phyloP scores from a whole-genome alignment of 441 rosid genomes.

The Populus hybrid region DNA sequence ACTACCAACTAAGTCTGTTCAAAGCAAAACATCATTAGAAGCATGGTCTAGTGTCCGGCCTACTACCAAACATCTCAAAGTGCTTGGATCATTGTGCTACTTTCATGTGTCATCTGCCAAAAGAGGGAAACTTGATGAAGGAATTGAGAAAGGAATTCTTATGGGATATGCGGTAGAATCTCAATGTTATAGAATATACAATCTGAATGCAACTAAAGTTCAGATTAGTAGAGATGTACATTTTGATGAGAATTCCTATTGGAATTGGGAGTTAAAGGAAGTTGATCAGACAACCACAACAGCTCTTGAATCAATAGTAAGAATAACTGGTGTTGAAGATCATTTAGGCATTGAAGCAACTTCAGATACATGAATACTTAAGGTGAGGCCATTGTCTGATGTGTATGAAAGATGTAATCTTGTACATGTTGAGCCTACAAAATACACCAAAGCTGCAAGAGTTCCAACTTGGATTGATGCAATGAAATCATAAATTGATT shows the following conservation, averaged over 20 bases:
- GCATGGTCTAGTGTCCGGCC: not conserved
- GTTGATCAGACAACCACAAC: not conserved
- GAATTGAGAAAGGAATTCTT: not conserved
- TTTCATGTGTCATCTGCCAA: not conserved
- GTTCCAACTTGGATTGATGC: not conserved
- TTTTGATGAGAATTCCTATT: not conserved
- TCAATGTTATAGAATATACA: not conserved
- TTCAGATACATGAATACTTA: too few species aligned
- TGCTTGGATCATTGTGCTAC: not conserved
- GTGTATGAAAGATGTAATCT: not conserved
- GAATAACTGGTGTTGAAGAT: not conserved
- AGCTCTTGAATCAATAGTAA: fast-evolving
- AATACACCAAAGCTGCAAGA: not conserved
- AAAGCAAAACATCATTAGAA: not conserved
- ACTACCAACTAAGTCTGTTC: not conserved
- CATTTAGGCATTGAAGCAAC: not conserved
- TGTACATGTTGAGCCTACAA: not conserved
- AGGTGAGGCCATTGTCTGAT: not conserved
- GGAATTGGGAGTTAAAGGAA: not conserved
- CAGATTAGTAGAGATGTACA: not conserved
- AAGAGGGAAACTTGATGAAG: not conserved
- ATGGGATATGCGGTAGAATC: not conserved
- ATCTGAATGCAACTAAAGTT: not conserved
- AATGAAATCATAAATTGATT: not conserved
- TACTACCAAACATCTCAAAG: not conserved